Evolutionary conservation across 345 rosid species (phyloP).

Genomic region (Hypericum perforatum): DNA sequence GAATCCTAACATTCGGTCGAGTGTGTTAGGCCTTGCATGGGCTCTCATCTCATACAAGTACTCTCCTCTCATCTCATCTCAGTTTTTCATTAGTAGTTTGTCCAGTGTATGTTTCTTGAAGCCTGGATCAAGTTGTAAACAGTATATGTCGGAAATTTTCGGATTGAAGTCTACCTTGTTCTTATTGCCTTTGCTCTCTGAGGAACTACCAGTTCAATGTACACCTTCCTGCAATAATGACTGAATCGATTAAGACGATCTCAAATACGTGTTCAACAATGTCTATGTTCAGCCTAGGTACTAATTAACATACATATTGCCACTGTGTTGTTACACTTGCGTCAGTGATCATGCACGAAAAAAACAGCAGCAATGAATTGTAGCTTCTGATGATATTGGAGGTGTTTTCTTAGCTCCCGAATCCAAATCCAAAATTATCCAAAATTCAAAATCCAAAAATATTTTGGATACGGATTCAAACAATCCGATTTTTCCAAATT

Average conservation of each 20-base stretch:
- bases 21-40: slow-evolving; percentile 45
- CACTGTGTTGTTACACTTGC: too few species aligned
- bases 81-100: too few species aligned
- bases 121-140: too few species aligned
- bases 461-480: too few species aligned
- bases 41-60: slow-evolving; percentile 34
- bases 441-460: too few species aligned
- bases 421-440: too few species aligned
- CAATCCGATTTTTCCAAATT: too few species aligned
- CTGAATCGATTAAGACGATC: slow-evolving; percentile 66
- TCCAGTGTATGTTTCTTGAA: too few species aligned
- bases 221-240: slow-evolving; percentile 10
- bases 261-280: slow-evolving; percentile 80
- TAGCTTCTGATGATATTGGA: slow-evolving; percentile 9
- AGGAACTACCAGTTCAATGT: slow-evolving; percentile 26
- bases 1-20: slow-evolving; percentile 49
- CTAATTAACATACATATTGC: background rate
- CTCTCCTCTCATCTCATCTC: too few species aligned
- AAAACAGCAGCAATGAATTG: background rate
- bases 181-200: too few species aligned
- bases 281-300: slow-evolving; percentile 91
- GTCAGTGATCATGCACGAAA: background rate
- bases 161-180: too few species aligned
- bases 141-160: too few species aligned
- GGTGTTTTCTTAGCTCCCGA: slow-evolving; percentile 80